Evolutionary conservation across 2,329 filamentous ascomycete species (phyloP), one percentile per base, ranked within the genome.

Genomic region (Arthrobotrys iridis): DNA sequence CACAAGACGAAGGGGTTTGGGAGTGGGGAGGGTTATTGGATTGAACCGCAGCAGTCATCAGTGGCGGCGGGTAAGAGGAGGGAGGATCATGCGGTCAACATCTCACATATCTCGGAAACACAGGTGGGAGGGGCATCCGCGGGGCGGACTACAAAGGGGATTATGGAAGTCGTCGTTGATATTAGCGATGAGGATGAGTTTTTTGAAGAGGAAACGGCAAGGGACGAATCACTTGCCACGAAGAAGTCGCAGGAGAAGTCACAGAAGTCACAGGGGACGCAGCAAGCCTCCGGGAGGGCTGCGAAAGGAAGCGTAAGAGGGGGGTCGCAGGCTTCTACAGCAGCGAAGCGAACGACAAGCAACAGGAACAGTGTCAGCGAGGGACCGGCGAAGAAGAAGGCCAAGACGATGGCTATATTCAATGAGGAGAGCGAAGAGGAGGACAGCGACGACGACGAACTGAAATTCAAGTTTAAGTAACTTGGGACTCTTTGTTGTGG

Each of bases 1-100:
- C 86, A 87, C 0, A 85, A 85, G 64, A 85, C 84, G 71, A 87
- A 86, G 74, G 85, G 86, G 18, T 87, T 86, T 78, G 88, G 87
- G 1, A 84, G 88, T 43, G 87, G 87, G 1, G 87, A 89, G 59
- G 48, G 48, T 10, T 72, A 66, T 58, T 74, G 52, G 30, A 8
- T 67, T 45, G 33, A 62, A 26, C 30, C 50, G 2, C 28, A 55
- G 15, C 15, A 24, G 18, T 48, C 41, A 11, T 75, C 71, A 5
- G 48, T 58, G 37, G 45, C 35, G 1, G 60, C 62, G 15, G 48
- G 41, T 24, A 55, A 62, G 55, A 62, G 52, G 30, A 58, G 22
- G 41, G 45, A 41, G 20, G 58, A 46, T n/a, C 37, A 64, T 4
- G 33, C 18, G 5, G 15, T 45, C 2, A 48, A 68, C 33, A 5